Conservation (phyloP, 108 stramenopile species). For the Thalassiosira profunda region DNA sequence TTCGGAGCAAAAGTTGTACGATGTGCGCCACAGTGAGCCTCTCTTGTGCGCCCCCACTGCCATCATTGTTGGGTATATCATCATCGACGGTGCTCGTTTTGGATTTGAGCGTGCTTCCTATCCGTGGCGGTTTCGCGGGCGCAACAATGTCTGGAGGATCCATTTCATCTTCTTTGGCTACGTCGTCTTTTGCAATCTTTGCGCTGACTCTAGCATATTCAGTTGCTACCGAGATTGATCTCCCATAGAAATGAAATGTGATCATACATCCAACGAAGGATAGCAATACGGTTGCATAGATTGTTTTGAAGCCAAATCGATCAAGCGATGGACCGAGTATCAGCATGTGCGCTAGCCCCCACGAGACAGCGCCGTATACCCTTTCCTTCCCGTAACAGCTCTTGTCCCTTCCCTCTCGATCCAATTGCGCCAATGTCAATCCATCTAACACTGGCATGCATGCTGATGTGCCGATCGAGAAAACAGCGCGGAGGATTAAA, state of each 20-base stretch:
- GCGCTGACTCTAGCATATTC: no score
- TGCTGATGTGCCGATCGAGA: slow-evolving; percentile 29
- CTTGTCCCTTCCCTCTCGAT: slow-evolving; percentile 34
- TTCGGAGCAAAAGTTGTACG: slow-evolving; percentile 17
- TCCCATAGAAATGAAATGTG: slow-evolving; percentile 38
- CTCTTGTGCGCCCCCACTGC: background rate
- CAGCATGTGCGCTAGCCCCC: slow-evolving; percentile 45
- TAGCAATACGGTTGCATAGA: slow-evolving; percentile 29
- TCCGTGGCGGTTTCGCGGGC: background rate
- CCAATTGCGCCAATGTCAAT: slow-evolving; percentile 50
- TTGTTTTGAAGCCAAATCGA: slow-evolving; percentile 28
- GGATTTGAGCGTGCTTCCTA: background rate
- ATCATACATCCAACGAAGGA: slow-evolving; percentile 35
- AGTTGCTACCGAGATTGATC: slow-evolving; percentile 22
- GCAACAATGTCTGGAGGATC: background rate
- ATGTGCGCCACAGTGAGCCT: slow-evolving; percentile 15
- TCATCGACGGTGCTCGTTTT: background rate
- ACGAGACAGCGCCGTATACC: slow-evolving; percentile 47
- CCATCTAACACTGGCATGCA: slow-evolving; percentile 45
- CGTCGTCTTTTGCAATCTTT: no score
- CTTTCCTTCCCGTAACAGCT: slow-evolving; percentile 52
- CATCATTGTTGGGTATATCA: background rate
- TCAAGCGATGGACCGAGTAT: slow-evolving; percentile 44
- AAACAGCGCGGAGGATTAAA: slow-evolving; percentile 28
- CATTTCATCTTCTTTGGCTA: slow-evolving; percentile 6